Evolutionary conservation across 768 basidiomycete species (phyloP).

Genomic region (Pisolithus albus): DNA sequence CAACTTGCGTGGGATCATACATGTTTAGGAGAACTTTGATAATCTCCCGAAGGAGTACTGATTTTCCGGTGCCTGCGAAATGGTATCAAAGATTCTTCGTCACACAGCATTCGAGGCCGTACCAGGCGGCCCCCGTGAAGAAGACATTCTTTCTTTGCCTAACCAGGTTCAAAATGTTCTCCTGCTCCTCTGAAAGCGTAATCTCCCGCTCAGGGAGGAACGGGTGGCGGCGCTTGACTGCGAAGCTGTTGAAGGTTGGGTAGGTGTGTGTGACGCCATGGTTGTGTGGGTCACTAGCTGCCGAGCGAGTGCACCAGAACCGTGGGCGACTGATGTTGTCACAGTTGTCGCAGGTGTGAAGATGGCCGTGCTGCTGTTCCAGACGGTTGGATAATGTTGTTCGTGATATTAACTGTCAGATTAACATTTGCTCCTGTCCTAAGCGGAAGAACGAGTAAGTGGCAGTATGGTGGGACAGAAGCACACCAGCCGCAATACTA

Average conservation of each 20-base stretch:
- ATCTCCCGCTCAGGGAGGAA: conserved; percentile 9
- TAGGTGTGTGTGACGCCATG: background rate
- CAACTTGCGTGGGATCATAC: conserved; percentile 27
- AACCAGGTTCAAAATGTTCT: conserved; percentile 37
- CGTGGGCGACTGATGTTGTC: background rate
- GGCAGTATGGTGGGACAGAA: background rate
- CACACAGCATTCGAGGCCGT: conserved; percentile 2
- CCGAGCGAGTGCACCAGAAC: background rate
- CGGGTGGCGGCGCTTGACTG: background rate
- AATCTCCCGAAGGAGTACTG: conserved; percentile 58
- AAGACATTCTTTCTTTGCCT: conserved; percentile 55
- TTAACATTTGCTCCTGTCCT: background rate
- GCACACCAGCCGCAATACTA: background rate
- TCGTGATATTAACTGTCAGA: background rate
- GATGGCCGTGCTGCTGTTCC: background rate
- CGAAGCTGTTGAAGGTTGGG: background rate
- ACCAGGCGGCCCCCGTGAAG: conserved; percentile 76
- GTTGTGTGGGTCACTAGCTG: background rate
- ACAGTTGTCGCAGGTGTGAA: background rate
- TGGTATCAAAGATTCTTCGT: background rate
- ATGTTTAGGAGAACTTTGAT: conserved; percentile 37
- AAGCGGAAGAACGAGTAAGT: background rate
- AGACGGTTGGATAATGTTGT: background rate
- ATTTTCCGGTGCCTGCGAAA: conserved; percentile 59
- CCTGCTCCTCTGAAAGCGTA: conserved; percentile 36